These are phyloP conservation scores for Rhododendron ovatum DNA, from an alignment of 148 eudicot species.

Conservation along the genomic window DNA sequence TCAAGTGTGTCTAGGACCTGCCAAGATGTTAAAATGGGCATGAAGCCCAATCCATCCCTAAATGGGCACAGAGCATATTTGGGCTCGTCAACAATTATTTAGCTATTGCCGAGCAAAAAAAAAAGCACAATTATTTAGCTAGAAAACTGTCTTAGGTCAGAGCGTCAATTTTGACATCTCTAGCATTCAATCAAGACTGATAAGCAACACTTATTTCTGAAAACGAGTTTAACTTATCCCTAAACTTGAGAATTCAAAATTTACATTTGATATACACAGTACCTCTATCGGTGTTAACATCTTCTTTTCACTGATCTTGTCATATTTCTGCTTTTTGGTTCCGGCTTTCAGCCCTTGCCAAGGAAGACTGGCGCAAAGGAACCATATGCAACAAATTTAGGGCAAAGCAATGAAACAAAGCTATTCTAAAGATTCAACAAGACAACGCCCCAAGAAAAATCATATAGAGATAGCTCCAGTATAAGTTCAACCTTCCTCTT, in stretches of 20 bases:
- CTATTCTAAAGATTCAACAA: not conserved
- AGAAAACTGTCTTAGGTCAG: not conserved
- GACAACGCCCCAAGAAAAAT: not conserved
- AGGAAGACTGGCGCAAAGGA: constrained; percentile 62
- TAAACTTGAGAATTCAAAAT: not conserved
- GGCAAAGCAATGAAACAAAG: not conserved
- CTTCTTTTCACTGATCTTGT: constrained; percentile 95
- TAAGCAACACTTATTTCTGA: not conserved
- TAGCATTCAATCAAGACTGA: not conserved
- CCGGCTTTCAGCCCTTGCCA: constrained; percentile 97
- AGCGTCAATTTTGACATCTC: not conserved
- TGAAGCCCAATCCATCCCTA: not conserved
- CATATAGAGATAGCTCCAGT: not conserved
- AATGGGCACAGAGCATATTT: not conserved
- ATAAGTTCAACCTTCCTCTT: constrained; percentile 72
- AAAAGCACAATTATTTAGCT: not conserved
- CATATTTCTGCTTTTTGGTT: constrained; percentile 95
- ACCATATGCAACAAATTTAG: constrained; percentile 12
- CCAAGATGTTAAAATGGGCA: not conserved
- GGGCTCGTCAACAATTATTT: not conserved
- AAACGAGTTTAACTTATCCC: not conserved
- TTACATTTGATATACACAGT: not conserved
- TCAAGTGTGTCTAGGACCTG: not conserved
- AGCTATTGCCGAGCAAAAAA: too few species aligned
- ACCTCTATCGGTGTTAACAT: constrained; percentile 93